These are phyloP conservation scores for Magnolia kwangsiensis DNA, from an alignment of 164 flowering plant genomes.

Conservation along the genomic window DNA sequence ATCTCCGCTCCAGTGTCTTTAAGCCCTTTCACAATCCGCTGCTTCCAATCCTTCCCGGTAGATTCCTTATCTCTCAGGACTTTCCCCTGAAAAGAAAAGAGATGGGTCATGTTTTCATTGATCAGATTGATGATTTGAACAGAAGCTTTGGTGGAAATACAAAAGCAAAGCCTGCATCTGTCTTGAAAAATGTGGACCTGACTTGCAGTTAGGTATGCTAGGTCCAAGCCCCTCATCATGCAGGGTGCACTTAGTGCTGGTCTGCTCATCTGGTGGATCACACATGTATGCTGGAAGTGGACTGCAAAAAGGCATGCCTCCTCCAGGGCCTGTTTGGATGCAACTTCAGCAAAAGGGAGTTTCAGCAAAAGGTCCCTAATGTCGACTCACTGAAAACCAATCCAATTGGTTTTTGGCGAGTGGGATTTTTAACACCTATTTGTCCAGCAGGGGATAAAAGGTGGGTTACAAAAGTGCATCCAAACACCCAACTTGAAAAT, in stretches of 20 bases:
- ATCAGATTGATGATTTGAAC: background rate
- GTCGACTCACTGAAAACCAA: too few relatives aligned
- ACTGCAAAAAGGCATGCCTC: background rate
- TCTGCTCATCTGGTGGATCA: background rate
- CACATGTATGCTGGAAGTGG: background rate
- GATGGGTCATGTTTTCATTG: background rate
- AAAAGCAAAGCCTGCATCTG: background rate
- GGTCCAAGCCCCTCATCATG: background rate
- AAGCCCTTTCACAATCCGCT: slow-evolving; percentile 40
- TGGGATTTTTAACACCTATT: too few relatives aligned
- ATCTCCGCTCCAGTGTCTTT: slow-evolving; percentile 33
- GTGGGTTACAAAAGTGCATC: too few relatives aligned
- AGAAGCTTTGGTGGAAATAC: background rate
- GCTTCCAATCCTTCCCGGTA: slow-evolving; percentile 52
- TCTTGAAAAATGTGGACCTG: background rate
- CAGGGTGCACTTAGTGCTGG: background rate
- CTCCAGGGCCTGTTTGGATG: too few relatives aligned
- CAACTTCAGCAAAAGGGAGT: too few relatives aligned
- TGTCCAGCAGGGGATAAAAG: too few relatives aligned
- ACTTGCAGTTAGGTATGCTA: background rate
- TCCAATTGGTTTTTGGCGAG: too few relatives aligned
- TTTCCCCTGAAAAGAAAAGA: slow-evolving; percentile 44
- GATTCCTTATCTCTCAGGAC: slow-evolving; percentile 53
- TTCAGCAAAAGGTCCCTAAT: too few relatives aligned
- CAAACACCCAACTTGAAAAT: too few relatives aligned